Conservation (phyloP, 2,329 filamentous ascomycete genomes). For the Aspergillus cejpii region DNA sequence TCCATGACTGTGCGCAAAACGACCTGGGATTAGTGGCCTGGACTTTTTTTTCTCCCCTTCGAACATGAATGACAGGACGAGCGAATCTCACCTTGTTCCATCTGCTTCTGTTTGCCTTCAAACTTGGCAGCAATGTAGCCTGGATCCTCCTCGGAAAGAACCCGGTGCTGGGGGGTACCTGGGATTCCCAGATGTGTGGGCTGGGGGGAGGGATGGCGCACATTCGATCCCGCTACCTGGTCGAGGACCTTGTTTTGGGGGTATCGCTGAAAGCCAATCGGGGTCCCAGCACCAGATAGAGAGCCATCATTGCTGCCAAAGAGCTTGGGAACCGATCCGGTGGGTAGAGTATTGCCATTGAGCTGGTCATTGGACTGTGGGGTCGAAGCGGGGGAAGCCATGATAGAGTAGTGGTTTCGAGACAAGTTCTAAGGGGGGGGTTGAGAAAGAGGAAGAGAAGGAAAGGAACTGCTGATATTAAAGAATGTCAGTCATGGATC, state of each 20-base stretch:
- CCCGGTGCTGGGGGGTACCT: constrained; percentile 53
- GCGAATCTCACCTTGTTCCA: constrained; percentile 60
- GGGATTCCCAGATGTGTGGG: constrained; percentile 77
- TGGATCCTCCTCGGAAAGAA: constrained; percentile 80
- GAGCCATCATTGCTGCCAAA: constrained; percentile 29
- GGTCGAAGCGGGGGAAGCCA: constrained; percentile 28
- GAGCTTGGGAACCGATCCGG: constrained; percentile 28
- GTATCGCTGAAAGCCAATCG: constrained; percentile 39
- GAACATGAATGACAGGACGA: not conserved
- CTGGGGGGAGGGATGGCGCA: constrained; percentile 73
- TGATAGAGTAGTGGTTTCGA: constrained; percentile 10
- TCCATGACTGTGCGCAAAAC: constrained; percentile 61
- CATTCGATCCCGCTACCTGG: constrained; percentile 46
- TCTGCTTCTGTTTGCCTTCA: constrained; percentile 85
- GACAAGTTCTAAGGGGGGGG: not conserved
- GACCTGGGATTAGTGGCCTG: not conserved
- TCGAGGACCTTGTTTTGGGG: constrained; percentile 54
- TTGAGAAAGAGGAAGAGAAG: constrained; percentile 1
- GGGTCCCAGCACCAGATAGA: constrained; percentile 36
- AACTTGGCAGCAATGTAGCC: constrained; percentile 95
- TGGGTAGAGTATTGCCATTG: constrained; percentile 27
- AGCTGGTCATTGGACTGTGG: constrained; percentile 21
- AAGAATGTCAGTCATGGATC: not conserved
- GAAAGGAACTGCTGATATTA: not conserved
- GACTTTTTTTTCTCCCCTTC: not conserved